Evolutionary conservation across 345 rosid genomes (phyloP).

Genomic region (Moricandia arvensis): DNA sequence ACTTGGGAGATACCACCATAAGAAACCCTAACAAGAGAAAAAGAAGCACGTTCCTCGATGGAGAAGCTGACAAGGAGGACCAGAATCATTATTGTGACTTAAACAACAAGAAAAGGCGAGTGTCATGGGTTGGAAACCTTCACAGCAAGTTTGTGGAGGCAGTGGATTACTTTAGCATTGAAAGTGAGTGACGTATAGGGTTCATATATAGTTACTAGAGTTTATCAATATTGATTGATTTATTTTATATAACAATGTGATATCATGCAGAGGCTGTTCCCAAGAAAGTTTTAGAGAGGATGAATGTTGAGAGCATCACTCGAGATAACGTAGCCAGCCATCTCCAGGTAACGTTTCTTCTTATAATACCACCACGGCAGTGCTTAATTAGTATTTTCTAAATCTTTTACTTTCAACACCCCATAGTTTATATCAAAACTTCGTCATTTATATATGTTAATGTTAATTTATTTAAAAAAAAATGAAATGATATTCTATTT

Average conservation of each 20-base stretch:
- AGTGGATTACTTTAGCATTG: slow-evolving; percentile 53
- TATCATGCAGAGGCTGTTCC: slow-evolving; percentile 73
- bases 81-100: slow-evolving; percentile 51
- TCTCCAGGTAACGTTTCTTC: slow-evolving; percentile 57
- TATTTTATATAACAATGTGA: too few relatives aligned
- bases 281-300: slow-evolving; percentile 67
- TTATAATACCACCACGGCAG: too few relatives aligned
- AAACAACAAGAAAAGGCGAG: slow-evolving; percentile 58
- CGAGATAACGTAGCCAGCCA: slow-evolving; percentile 86
- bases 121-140: slow-evolving; percentile 73
- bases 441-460: too few relatives aligned
- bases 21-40: too few relatives aligned
- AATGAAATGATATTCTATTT: too few relatives aligned
- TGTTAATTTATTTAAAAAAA: too few relatives aligned
- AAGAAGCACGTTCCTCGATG: slow-evolving; percentile 29
- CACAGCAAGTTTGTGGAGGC: slow-evolving; percentile 70
- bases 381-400: too few relatives aligned
- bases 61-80: slow-evolving; percentile 52
- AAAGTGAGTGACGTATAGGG: not conserved
- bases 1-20: too few relatives aligned
- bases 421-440: too few relatives aligned
- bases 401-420: too few relatives aligned
- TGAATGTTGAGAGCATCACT: slow-evolving; percentile 66
- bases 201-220: not conserved
- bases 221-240: not conserved